Conservation (phyloP, 129 eudicot species). For the Lonicera japonica region DNA sequence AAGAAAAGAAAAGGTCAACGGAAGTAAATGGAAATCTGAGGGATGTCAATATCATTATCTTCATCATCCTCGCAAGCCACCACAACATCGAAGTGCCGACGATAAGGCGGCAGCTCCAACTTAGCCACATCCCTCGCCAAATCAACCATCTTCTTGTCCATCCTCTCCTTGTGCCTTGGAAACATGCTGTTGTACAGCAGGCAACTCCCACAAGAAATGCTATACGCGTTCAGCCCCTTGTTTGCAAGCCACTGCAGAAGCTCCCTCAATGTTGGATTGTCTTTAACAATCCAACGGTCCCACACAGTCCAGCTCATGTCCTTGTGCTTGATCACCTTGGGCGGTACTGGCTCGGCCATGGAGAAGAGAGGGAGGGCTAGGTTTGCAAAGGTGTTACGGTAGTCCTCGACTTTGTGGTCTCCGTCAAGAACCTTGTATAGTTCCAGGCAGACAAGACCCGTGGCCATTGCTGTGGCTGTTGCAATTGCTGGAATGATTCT, state of each 20-base stretch:
- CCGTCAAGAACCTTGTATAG: constrained; percentile 77
- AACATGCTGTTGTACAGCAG: constrained; percentile 85
- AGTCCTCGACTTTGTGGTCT: constrained; percentile 76
- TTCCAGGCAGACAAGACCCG: constrained; percentile 84
- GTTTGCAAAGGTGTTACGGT: constrained; percentile 86
- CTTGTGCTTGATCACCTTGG: constrained; percentile 62
- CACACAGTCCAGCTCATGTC: constrained; percentile 90
- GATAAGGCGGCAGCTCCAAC: constrained; percentile 66
- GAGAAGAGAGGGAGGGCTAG: constrained; percentile 87
- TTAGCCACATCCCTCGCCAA: constrained; percentile 80
- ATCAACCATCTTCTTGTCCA: constrained; percentile 79
- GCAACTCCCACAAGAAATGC: constrained; percentile 84
- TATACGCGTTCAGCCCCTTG: constrained; percentile 79
- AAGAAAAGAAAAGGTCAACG: constrained; percentile 27
- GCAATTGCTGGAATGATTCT: constrained; percentile 93
- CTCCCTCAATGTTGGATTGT: constrained; percentile 64
- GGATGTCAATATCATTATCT: constrained; percentile 81
- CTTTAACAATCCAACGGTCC: constrained; percentile 73
- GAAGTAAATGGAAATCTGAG: constrained; percentile 71
- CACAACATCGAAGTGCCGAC: constrained; percentile 79
- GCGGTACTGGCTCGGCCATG: constrained; percentile 83
- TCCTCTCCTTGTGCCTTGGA: constrained; percentile 75
- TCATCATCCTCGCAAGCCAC: constrained; percentile 96
- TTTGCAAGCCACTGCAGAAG: constrained; percentile 68
- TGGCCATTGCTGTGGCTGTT: constrained; percentile 84